phyloP scores from a whole-genome alignment of 2,329 filamentous ascomycete species.

The Botrytis elliptica region DNA sequence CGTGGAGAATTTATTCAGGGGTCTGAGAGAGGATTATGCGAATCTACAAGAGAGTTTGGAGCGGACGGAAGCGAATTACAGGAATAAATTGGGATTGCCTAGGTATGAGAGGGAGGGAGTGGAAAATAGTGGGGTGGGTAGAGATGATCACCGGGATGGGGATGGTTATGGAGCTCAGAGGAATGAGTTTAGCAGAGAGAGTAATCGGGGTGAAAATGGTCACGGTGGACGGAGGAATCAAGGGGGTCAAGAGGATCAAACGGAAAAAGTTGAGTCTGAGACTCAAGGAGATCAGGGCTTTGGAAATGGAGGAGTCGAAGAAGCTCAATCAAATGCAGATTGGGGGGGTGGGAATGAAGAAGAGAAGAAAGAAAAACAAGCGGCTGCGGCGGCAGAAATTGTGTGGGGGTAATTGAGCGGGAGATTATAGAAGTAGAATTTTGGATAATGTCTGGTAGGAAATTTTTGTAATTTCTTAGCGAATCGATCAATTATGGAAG shows the following conservation, averaged over 20 bases:
- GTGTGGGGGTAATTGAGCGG: too few species aligned
- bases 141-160: not conserved
- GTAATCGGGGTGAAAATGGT: not conserved
- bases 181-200: not conserved
- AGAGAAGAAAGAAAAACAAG: not conserved
- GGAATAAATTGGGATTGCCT: not conserved
- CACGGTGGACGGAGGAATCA: too few species aligned
- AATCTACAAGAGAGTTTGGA: not conserved
- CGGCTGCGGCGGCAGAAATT: too few species aligned
- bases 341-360: not conserved
- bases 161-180: not conserved
- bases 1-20: not conserved
- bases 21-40: not conserved
- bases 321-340: rapidly evolving
- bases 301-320: not conserved
- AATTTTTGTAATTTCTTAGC: not conserved
- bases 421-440: not conserved
- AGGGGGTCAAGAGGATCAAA: not conserved
- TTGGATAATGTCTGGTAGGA: not conserved
- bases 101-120: not conserved
- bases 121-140: not conserved
- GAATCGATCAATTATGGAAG: not conserved
- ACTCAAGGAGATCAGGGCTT: not conserved
- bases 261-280: too few species aligned
- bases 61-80: not conserved